Evolutionary conservation across 2,329 filamentous ascomycete species (phyloP), one percentile per base, ranked within the genome.

Genomic region (Ceratocystis harringtonii): DNA sequence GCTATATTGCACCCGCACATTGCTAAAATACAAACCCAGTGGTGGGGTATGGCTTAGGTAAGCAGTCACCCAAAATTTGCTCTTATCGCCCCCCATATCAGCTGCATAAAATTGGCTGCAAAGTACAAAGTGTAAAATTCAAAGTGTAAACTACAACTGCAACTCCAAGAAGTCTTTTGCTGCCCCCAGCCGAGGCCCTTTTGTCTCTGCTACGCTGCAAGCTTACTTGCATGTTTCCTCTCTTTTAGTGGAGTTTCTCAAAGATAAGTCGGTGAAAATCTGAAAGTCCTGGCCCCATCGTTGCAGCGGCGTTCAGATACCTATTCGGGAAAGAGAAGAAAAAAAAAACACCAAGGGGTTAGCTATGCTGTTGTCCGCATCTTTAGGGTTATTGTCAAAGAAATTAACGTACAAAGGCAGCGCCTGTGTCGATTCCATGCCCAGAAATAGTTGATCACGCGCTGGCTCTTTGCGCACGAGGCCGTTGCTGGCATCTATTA

Each of bases 401-500:
- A 17, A 6, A 48, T 19, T 2, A 28, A 58, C 52, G 28, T 30
- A 58, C 52, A 58, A 12, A 15, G 52, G 28, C 52, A 58, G 28
- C 12, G 52, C 52, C 15, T 25, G 52, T 43, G 63, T 50, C 15
- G 57, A 25, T 30, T 60, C 32, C 6, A 64, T 44, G 30, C 43
- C 36, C 19, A 58, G 30, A 64, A 64, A 64, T 17, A 64, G 60
- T 50, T 64, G 50, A 12, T 64, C 50, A n/a, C 58, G 44, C 32
- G 50, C 15, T n/a, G 43, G 28, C 8, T 32, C 63, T 19, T 28
- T 60, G n/a, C 50, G 50, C 36, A 43, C 63, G 41, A 61, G 32
- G 10, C 32, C 36, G 32, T 61, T 61, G 10, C 8, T 61, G 58
- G 58, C 58, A 12, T 61, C 32, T 61, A 25, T 61, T 61, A 43